Base-by-base conservation (phyloP, 345 rosid species). In the Cardamine chenopodiifolia region DNA sequence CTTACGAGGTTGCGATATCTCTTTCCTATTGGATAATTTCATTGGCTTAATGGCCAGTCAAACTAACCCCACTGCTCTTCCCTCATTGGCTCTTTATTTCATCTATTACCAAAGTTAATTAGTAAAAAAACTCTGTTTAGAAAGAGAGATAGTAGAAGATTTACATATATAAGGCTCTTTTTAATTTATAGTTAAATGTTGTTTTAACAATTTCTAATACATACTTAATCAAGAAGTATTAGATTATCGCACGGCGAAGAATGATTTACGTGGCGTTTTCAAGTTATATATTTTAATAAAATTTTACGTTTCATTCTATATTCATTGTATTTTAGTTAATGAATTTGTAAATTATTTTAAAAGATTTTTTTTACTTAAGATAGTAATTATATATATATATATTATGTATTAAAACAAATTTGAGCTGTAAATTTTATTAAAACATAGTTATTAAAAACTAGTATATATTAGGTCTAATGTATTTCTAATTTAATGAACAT, bases 1-100 rank as follows among this genome's bases (percentile, higher is more conserved):
- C 80, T 77, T 64, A 77, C 80, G 76, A 77, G 80, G 80, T 71
- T 18, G 4, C 23, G 32, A 59, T 53, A 54, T 70, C 35, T 55
- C 56, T 45, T 42, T 70, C 72, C 61, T 53, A 70, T 77, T 77
- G 80, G 80, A 49, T 70, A 4, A 7, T 32, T 70, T 42, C n/a
- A 42, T 62, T 69, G 58, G 70, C 42, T 70, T 56, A 63, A 45
- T 34, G 28, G 45, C 67, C 76, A 77, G 75, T 77, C 80, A 70
- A 63, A 69, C 25, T 76, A 32, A 29, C 68, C 62, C 80, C 59
- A 55, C 59, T 70, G 75, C 45, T 77, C 37, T 55, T 70, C 71
- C 56, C 55, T 70, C 54, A 63, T 56, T 77, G 76, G 80, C 58
- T 23, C 11, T 68, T 68, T 8, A 15, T 68, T 40, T 75, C 55